Percentiles rank a stretch among this genome's conserved stretches.
phyloP scores from a whole-genome alignment of 179 eudicot genomes.

The Gypsophila paniculata region DNA sequence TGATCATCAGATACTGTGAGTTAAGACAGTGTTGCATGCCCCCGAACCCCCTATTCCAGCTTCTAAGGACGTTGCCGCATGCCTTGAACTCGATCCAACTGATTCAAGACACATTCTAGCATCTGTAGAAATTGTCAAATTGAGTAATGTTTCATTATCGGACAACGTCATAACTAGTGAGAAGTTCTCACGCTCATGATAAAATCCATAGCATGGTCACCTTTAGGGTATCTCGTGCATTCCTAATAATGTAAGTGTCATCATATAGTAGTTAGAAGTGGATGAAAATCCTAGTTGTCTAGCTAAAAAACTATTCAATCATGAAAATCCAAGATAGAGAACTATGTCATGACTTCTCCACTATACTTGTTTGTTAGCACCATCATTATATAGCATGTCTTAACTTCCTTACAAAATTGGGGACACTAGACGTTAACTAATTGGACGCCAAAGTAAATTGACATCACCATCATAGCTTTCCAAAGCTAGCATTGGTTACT shows the following conservation, averaged over 20 bases:
- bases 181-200: no score
- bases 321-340: not conserved
- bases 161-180: no score
- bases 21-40: no score
- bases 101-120: no score
- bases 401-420: not conserved
- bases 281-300: not conserved
- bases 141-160: no score
- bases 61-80: no score
- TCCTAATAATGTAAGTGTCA: not conserved
- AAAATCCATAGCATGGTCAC: not conserved
- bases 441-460: not conserved
- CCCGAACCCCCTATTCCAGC: no score
- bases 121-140: no score
- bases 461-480: slow-evolving; percentile 16
- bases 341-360: not conserved
- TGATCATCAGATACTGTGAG: no score
- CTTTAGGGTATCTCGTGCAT: not conserved
- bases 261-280: not conserved
- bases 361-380: not conserved
- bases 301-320: not conserved
- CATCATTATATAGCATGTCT: slow-evolving; percentile 4
- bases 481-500: slow-evolving; percentile 2
- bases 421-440: not conserved
- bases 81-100: no score